phyloP scores from a whole-genome alignment of 2,329 filamentous ascomycete species.

The Pseudogymnoascus sp. region DNA sequence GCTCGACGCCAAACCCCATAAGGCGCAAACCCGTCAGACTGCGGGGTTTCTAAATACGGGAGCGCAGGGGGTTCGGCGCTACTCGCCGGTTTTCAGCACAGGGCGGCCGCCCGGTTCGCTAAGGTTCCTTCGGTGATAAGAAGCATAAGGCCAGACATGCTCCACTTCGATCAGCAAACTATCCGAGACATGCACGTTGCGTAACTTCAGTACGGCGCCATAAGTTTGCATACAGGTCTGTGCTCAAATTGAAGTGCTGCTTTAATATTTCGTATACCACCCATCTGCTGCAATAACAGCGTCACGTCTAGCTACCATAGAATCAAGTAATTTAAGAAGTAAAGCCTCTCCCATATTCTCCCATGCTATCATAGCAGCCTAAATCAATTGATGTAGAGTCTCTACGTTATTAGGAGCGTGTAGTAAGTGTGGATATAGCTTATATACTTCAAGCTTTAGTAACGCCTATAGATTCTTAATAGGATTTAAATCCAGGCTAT shows the following conservation, averaged over 20 bases:
- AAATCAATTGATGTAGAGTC: constrained; percentile 10
- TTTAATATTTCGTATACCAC: constrained; percentile 15
- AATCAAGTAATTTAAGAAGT: constrained; percentile 9
- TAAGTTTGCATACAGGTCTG: too few species aligned
- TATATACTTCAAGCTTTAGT: constrained; percentile 6
- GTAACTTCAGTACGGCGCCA: neutral
- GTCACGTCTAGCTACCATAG: constrained; percentile 6
- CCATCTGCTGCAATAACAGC: constrained; percentile 12
- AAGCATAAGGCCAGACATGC: neutral
- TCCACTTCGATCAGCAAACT: neutral
- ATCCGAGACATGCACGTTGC: neutral
- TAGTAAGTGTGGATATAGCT: constrained; percentile 9
- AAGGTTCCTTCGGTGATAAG: neutral
- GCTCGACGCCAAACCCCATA: neutral
- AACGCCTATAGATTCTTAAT: neutral
- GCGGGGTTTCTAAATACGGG: neutral
- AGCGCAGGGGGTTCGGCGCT: neutral
- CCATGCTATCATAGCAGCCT: constrained; percentile 9
- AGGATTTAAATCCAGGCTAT: neutral
- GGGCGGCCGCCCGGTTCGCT: neutral
- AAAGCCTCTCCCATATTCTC: constrained; percentile 7
- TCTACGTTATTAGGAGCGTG: neutral
- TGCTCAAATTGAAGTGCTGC: too few species aligned
- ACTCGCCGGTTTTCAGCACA: neutral
- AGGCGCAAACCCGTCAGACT: neutral